Conservation (phyloP, 768 basidiomycete genomes). For the Rhodocollybia butyracea region DNA sequence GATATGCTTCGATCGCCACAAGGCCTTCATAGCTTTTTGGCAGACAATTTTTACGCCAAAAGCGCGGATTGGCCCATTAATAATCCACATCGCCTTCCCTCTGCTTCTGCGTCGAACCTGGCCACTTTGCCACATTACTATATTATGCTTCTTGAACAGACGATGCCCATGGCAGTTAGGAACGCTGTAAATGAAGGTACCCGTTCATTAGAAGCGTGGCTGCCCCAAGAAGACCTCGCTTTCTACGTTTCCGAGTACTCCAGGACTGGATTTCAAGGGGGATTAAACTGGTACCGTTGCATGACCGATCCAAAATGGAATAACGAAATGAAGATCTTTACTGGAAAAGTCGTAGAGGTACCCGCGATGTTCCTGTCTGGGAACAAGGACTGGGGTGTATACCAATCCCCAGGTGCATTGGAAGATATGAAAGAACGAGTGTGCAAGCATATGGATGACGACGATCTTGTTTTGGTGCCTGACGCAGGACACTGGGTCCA, state of each 20-base stretch:
- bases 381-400: conserved; percentile 58
- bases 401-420: conserved; percentile 46
- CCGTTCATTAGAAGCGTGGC: conserved; percentile 33
- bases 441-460: conserved; percentile 33
- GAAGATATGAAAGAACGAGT: conserved; percentile 39
- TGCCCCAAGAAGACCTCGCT: conserved; percentile 43
- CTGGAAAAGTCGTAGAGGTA: conserved; percentile 42
- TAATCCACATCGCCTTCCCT: conserved; percentile 32
- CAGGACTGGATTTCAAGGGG: conserved; percentile 62
- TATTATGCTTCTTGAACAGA: conserved; percentile 51
- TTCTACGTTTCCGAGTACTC: conserved; percentile 48
- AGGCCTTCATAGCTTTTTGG: conserved; percentile 46
- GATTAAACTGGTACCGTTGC: conserved; percentile 54
- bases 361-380: conserved; percentile 60
- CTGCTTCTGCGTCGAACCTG: conserved; percentile 29
- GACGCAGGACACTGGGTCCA: conserved; percentile 67
- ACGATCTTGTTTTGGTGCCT: conserved; percentile 48
- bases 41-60: conserved; percentile 56
- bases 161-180: conserved; percentile 48
- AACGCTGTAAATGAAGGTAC: conserved; percentile 16
- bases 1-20: conserved; percentile 42
- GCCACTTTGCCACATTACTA: conserved; percentile 55
- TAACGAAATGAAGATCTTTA: conserved; percentile 41
- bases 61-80: conserved; percentile 51
- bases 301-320: conserved; percentile 30